Base-by-base conservation (phyloP, 2,329 filamentous ascomycete genomes). In the Fusarium tricinctum region DNA sequence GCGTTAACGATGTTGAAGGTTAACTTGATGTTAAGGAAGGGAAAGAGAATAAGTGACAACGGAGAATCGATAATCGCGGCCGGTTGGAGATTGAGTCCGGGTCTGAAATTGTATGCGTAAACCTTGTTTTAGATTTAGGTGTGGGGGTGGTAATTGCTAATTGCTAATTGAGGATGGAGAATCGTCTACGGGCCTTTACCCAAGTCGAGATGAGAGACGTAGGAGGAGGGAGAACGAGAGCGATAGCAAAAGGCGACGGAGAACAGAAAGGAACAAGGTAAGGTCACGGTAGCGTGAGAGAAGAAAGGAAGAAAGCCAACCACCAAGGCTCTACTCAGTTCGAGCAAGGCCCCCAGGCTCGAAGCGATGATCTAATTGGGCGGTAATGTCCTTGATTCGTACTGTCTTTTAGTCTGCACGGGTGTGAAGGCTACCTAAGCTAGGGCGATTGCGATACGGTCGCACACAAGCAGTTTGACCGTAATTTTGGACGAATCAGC, bases 91-190 rank as follows among this genome's bases (percentile, higher is more conserved):
- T n/a, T 48, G 23, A 23, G 23, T 23, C 23, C 7, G 23, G 23
- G 23, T 23, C 23, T 70, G 63, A 60, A 63, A 42, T 43, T 49
- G 45, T 52, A 26, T 14, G 63, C 64, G 49, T 63, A 63, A 73
- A 70, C 63, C 69, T 72, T 73, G 73, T 63, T 73, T 73, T 65
- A 51, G 64, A 54, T 33, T 33, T 28, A 15, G 48, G 59, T 51
- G 58, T 28, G 45, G 32, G 28, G 22, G 23, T 39, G 42, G 28
- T 45, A 49, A 44, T 33, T 56, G 56, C 51, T 45, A 49, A 44
- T 33, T 56, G 56, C 51, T 39, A 50, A 70, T 58, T 68, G 68
- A 66, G 49, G 52, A 44, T 22, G 64, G 30, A 49, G 55, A 35
- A 43, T 33, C 42, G 51, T 51, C 65, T 69, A 44, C 54, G 69